A percentile compares a stretch with the other conserved stretches of the same genome.
These are phyloP conservation scores for Aaosphaeria pasadenensis DNA, from an alignment of 2,329 filamentous ascomycete species.

Conservation along the genomic window DNA sequence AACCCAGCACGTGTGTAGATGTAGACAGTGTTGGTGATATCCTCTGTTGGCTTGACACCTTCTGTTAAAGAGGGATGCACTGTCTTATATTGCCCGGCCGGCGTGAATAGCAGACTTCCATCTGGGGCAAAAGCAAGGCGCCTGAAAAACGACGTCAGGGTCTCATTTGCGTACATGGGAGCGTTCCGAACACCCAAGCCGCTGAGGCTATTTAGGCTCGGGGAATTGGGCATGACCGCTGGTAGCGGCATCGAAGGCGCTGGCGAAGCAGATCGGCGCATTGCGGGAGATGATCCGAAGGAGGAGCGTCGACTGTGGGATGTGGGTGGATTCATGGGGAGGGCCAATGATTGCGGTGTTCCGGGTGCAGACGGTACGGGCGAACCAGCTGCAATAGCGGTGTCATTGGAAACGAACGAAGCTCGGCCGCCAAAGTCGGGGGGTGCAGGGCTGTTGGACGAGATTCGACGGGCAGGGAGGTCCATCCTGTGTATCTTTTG, in stretches of 20 bases:
- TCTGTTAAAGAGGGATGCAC: slow-evolving; percentile 67
- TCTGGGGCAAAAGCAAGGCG: slow-evolving; percentile 93
- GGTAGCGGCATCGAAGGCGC: slow-evolving; percentile 91
- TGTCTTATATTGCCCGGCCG: slow-evolving; percentile 91
- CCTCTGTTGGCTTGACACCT: slow-evolving; percentile 69
- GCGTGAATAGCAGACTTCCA: slow-evolving; percentile 88
- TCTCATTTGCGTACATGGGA: slow-evolving; percentile 93
- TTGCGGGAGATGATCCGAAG: slow-evolving; percentile 73
- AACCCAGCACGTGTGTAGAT: slow-evolving; percentile 95
- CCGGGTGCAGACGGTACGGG: slow-evolving; percentile 88
- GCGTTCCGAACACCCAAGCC: slow-evolving; percentile 65
- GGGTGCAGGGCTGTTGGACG: slow-evolving; percentile 87
- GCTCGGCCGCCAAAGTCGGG: slow-evolving; percentile 71
- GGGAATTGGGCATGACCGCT: slow-evolving; percentile 93
- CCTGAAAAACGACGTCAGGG: slow-evolving; percentile 93
- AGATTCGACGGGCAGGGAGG: slow-evolving; percentile 84
- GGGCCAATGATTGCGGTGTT: slow-evolving; percentile 81
- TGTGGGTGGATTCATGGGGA: slow-evolving; percentile 95
- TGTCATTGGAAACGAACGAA: slow-evolving; percentile 58
- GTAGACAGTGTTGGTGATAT: slow-evolving; percentile 95
- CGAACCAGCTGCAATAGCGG: slow-evolving; percentile 61
- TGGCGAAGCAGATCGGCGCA: slow-evolving; percentile 84
- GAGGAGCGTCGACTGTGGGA: slow-evolving; percentile 94
- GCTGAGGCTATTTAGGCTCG: slow-evolving; percentile 63
- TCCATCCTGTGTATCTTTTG: slow-evolving; percentile 89